Evolutionary conservation across 371 early-diverging fungal genomes (phyloP).

Genomic region (Haplosporangium sp.): DNA sequence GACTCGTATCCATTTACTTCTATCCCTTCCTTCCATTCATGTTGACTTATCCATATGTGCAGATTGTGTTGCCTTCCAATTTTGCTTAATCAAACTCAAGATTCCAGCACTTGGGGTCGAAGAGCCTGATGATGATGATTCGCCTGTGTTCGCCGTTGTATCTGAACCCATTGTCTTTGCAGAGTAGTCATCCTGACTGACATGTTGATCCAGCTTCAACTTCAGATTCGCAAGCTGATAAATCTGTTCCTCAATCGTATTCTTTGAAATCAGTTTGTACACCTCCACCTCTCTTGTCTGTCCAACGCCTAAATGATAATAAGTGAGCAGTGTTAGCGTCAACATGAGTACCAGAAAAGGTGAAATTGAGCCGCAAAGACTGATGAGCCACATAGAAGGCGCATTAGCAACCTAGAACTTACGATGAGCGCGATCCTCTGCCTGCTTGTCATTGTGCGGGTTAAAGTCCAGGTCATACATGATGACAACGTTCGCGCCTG

Average conservation of each 20-base stretch:
- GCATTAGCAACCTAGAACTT: no score
- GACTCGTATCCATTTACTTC: neutral
- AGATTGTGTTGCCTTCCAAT: slow-evolving; percentile 26
- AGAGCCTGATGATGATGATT: slow-evolving; percentile 28
- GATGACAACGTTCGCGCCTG: slow-evolving; percentile 90
- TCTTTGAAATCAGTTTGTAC: slow-evolving; percentile 75
- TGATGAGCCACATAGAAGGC: no score
- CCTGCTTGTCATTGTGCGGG: slow-evolving; percentile 97
- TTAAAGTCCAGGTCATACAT: slow-evolving; percentile 95
- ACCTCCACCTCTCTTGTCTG: slow-evolving; percentile 90
- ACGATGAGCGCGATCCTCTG: slow-evolving; percentile 92
- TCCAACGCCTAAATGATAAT: slow-evolving; percentile 75
- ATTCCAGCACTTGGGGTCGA: slow-evolving; percentile 53
- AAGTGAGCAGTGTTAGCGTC: neutral
- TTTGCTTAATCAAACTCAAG: slow-evolving; percentile 47
- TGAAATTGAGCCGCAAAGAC: neutral
- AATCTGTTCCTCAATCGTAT: slow-evolving; percentile 85
- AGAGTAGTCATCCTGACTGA: slow-evolving; percentile 55
- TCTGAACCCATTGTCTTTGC: neutral
- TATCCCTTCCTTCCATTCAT: no score
- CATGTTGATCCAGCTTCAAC: slow-evolving; percentile 79
- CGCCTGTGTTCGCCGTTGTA: neutral
- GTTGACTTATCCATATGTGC: neutral
- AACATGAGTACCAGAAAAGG: neutral
- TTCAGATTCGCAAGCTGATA: slow-evolving; percentile 75